Conservation (phyloP, 805 yeast species). For the Clavispora santaluciae region DNA sequence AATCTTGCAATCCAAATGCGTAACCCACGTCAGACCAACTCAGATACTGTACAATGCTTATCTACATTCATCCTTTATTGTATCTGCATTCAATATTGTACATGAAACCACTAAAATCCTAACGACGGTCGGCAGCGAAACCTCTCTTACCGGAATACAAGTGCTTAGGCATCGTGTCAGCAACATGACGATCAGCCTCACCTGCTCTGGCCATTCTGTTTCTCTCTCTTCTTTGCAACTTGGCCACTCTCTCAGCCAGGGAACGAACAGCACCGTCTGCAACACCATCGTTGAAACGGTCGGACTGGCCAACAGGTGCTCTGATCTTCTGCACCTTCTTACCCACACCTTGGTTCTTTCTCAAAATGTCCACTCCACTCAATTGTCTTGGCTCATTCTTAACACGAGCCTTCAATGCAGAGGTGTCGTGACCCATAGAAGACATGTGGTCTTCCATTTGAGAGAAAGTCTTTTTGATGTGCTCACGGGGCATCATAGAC, state of each 20-base stretch:
- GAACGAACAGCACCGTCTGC: slow-evolving; percentile 73
- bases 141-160: slow-evolving; percentile 96
- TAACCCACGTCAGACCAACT: too few relatives aligned
- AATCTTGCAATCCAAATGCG: too few relatives aligned
- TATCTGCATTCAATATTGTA: slow-evolving; percentile 1
- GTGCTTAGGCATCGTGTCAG: slow-evolving; percentile 87
- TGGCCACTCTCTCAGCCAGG: slow-evolving; percentile 82
- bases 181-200: slow-evolving; percentile 90
- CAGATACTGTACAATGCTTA: background rate
- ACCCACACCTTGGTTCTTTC: slow-evolving; percentile 45
- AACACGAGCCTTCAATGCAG: slow-evolving; percentile 44
- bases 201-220: slow-evolving; percentile 89
- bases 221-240: slow-evolving; percentile 89
- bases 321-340: slow-evolving; percentile 40
- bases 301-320: slow-evolving; percentile 58
- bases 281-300: slow-evolving; percentile 84
- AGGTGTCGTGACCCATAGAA: slow-evolving; percentile 82
- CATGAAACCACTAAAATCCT: slow-evolving; percentile 12
- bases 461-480: slow-evolving; percentile 64
- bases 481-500: slow-evolving; percentile 87
- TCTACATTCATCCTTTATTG: background rate
- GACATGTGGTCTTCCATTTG: slow-evolving; percentile 89
- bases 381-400: slow-evolving; percentile 31
- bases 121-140: slow-evolving; percentile 90
- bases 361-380: slow-evolving; percentile 78